These are phyloP conservation scores for Podospora sp. DNA, from an alignment of 495 filamentous ascomycete genomes.

Conservation along the genomic window DNA sequence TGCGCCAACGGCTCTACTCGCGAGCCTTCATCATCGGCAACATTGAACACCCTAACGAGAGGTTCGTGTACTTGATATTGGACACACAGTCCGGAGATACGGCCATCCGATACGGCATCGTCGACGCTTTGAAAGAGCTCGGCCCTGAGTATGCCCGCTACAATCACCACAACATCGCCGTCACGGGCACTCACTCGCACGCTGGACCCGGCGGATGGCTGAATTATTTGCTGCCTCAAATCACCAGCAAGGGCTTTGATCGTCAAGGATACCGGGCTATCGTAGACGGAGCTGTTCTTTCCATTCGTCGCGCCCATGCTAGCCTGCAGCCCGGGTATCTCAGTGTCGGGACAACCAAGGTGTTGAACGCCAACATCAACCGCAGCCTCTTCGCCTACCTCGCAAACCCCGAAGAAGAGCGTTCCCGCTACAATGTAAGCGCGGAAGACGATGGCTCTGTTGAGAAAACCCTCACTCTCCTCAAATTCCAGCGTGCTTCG, in stretches of 20 bases:
- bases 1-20: conserved; percentile 84
- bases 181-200: conserved; percentile 92
- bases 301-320: conserved; percentile 82
- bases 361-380: conserved; percentile 77
- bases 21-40: conserved; percentile 89
- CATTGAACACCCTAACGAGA: conserved; percentile 64
- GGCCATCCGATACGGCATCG: conserved; percentile 79
- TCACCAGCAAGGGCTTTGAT: conserved; percentile 85
- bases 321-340: conserved; percentile 44
- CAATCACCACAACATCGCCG: conserved; percentile 75
- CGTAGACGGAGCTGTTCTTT: conserved; percentile 82
- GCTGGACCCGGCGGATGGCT: conserved; percentile 92
- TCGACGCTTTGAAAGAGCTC: conserved; percentile 68
- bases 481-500: conserved; percentile 69
- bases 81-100: conserved; percentile 88
- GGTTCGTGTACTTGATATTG: conserved; percentile 85
- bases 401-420: conserved; percentile 80
- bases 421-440: conserved; percentile 66
- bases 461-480: conserved; percentile 83
- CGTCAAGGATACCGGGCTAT: conserved; percentile 87
- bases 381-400: conserved; percentile 88
- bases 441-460: conserved; percentile 63
- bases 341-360: conserved; percentile 49
- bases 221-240: conserved; percentile 93
- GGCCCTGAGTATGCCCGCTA: conserved; percentile 60